A percentile compares a stretch with the other conserved stretches of the same genome.
Evolutionary conservation across 495 filamentous ascomycete genomes (phyloP).

Genomic region (Aspergillus carlsbadensis): DNA sequence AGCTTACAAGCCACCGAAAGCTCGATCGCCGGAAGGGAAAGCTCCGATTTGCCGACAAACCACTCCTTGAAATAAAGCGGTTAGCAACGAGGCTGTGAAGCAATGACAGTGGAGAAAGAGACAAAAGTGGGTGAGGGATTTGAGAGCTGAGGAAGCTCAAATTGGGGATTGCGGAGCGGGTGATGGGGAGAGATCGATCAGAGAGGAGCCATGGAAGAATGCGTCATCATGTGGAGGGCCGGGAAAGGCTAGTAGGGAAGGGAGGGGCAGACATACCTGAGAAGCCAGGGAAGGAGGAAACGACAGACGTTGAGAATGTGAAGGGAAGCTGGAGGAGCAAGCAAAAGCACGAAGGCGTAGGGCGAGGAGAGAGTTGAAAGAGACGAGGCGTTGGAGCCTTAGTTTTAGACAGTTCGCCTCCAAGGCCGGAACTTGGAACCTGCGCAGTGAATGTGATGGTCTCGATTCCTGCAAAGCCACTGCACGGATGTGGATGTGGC

Average conservation of each 20-base stretch:
- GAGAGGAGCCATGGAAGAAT: constrained; percentile 24
- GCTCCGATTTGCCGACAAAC: constrained; percentile 25
- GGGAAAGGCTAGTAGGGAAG: neutral
- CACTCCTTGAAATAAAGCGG: constrained; percentile 16
- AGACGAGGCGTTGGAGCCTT: neutral
- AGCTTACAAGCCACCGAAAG: constrained; percentile 18
- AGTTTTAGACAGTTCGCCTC: constrained; percentile 13
- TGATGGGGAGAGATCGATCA: constrained; percentile 6
- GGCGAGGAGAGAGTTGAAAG: constrained; percentile 7
- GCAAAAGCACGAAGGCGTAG: too few species aligned
- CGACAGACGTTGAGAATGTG: neutral
- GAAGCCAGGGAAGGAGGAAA: neutral
- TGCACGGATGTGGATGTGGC: constrained; percentile 9
- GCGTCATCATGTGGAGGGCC: constrained; percentile 41
- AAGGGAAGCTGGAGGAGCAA: neutral
- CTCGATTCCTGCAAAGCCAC: constrained; percentile 26
- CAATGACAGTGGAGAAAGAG: neutral
- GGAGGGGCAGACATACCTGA: constrained; percentile 11
- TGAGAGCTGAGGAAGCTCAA: neutral
- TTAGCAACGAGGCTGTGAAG: constrained; percentile 12
- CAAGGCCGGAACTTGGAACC: constrained; percentile 4
- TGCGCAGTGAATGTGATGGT: constrained; percentile 15
- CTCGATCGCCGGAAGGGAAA: constrained; percentile 24
- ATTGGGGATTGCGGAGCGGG: constrained; percentile 1
- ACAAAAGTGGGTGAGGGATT: neutral